Conservation (phyloP, 768 basidiomycete species). For the Pisolithus sp. region DNA sequence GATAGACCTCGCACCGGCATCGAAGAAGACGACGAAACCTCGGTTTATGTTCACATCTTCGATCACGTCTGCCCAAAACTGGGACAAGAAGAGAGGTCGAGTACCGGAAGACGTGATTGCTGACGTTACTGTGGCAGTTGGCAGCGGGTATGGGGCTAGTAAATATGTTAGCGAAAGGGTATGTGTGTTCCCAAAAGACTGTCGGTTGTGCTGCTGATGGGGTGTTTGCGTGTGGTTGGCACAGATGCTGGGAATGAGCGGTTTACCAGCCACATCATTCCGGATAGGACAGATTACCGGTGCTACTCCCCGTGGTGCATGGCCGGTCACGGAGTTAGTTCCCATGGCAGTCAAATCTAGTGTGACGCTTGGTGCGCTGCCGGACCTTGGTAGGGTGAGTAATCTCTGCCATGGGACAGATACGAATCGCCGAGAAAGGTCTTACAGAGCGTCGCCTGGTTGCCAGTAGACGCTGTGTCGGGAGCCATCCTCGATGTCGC, state of each 20-base stretch:
- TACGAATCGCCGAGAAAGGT: neutral
- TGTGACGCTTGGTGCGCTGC: conserved; percentile 24
- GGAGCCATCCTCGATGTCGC: conserved; percentile 23
- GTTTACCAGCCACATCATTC: conserved; percentile 27
- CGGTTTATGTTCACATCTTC: conserved; percentile 38
- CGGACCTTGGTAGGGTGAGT: conserved; percentile 25
- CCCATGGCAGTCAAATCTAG: conserved; percentile 33
- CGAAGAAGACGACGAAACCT: conserved; percentile 18
- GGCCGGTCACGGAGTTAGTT: conserved; percentile 33
- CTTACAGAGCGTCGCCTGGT: conserved; percentile 23
- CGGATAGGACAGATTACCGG: conserved; percentile 35
- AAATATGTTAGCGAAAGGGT: conserved; percentile 24
- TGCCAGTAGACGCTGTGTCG: conserved; percentile 24
- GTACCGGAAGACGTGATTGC: conserved; percentile 28
- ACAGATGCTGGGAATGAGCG: conserved; percentile 28
- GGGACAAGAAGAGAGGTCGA: conserved; percentile 9
- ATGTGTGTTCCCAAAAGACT: conserved; percentile 7
- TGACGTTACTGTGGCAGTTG: conserved; percentile 24
- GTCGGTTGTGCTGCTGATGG: neutral
- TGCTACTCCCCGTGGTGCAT: conserved; percentile 27
- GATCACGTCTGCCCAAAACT: conserved; percentile 21
- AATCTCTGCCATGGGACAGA: neutral
- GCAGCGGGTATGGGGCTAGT: conserved; percentile 31
- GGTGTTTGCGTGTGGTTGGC: neutral
- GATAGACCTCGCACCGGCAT: conserved; percentile 32